A percentile compares a stretch with the other conserved stretches of the same genome.
Evolutionary conservation across 2,329 filamentous ascomycete genomes (phyloP).

Genomic region (Nothopassalora personata): DNA sequence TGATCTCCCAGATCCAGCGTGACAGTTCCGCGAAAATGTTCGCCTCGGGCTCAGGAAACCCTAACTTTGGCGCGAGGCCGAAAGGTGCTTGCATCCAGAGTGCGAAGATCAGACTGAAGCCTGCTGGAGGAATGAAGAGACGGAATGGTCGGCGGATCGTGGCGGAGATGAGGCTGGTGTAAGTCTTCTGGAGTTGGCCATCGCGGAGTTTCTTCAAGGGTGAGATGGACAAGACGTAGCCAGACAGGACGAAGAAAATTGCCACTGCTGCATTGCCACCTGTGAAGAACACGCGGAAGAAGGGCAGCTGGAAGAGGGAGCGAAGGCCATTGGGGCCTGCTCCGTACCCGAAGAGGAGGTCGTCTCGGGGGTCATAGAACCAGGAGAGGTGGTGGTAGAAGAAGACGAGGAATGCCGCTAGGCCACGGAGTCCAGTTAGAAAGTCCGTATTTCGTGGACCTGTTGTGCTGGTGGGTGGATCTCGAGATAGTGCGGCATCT

Average conservation of each 20-base stretch:
- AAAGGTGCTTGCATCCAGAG: constrained; percentile 17
- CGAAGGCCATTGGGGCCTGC: constrained; percentile 43
- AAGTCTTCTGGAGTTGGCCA: constrained; percentile 4
- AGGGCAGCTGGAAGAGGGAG: constrained; percentile 45
- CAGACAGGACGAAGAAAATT: constrained; percentile 48
- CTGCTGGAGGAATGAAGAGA: constrained; percentile 16
- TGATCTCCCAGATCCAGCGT: constrained; percentile 9
- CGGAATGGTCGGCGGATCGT: constrained; percentile 15
- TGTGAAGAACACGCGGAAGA: constrained; percentile 54
- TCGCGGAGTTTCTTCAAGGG: constrained; percentile 15
- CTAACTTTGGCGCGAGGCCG: constrained; percentile 16
- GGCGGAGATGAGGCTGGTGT: constrained; percentile 7
- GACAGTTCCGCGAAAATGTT: constrained; percentile 10
- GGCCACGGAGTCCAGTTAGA: constrained; percentile 60
- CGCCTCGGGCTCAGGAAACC: constrained; percentile 13
- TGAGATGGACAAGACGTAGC: constrained; percentile 40
- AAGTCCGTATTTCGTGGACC: constrained; percentile 30
- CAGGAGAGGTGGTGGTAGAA: constrained; percentile 50
- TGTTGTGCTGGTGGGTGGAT: neutral
- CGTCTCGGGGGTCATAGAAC: constrained; percentile 39
- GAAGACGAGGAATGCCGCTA: constrained; percentile 61
- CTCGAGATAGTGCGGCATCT: neutral
- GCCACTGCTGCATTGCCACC: constrained; percentile 56
- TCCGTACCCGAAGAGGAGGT: constrained; percentile 29
- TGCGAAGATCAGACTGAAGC: constrained; percentile 11